Base-by-base conservation (phyloP, 495 filamentous ascomycete species). In the Hypoxylon lienhwacheense region DNA sequence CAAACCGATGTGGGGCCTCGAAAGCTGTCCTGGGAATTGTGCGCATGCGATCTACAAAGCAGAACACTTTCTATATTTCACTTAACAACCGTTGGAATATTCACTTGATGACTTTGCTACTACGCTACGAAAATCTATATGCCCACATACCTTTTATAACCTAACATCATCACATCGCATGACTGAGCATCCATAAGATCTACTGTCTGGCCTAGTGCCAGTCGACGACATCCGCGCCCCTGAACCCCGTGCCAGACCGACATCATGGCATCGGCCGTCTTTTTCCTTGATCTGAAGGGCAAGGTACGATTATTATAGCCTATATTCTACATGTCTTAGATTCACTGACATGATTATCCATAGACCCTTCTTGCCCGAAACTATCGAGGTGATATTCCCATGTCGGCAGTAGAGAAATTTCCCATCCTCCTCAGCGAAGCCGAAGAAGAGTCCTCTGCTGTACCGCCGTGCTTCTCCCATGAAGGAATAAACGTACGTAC, bases 211-310 rank as follows among this genome's bases (percentile, higher is more conserved):
- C 63, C 60, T 48, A 40, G 56, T 57, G 63, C 63, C 63, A 66
- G 59, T 61, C 40, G 63, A 54, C 63, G 50, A 44, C 42, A 33
- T 47, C 52, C 35, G 16, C 43, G 14, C 53, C 40, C 55, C 58
- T 55, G 33, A 48, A 55, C 61, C 42, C 31, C 35, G 36, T 39
- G 26, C 33, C 34, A 36, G 53, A 60, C 53, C 50, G 44, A 61
- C 67, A 79, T 66, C 67, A 99, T 97, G 95, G 93, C 93, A 58
- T 99, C 95, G 45, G 95, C 95, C 33, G 69, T 99, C 68, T 99
- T 99, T 81, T 99, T 99, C 71, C 86, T 99, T 63, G 95, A 99
- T 73, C 81, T 99, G 46, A 99, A 99, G 88, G 95, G 95, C 86
- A 99, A 99, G 86, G 90, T 93, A 72, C 31, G 79, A 46, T 63